Conservation (phyloP, 2,329 filamentous ascomycete genomes). For the Beauveria varroae region DNA sequence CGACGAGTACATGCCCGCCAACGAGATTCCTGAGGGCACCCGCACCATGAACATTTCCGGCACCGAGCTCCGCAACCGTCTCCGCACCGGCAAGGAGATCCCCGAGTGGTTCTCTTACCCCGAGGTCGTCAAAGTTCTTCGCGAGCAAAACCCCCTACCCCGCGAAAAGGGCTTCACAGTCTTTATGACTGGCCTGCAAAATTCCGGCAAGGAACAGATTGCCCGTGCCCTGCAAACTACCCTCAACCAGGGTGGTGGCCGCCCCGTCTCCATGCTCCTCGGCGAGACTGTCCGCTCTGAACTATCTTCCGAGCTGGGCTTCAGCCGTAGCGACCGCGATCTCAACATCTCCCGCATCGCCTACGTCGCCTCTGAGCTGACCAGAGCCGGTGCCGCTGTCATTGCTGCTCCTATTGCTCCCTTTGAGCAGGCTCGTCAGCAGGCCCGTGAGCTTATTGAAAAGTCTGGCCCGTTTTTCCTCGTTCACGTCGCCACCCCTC, state of each 20-base stretch:
- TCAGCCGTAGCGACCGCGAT: conserved; percentile 86
- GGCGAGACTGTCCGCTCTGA: conserved; percentile 93
- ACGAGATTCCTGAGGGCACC: conserved; percentile 76
- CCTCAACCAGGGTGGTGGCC: conserved; percentile 94
- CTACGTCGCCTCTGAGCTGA: conserved; percentile 92
- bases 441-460: conserved; percentile 78
- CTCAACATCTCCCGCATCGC: conserved; percentile 94
- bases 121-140: conserved; percentile 91
- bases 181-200: conserved; percentile 95
- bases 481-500: conserved; percentile 84
- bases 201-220: conserved; percentile 95
- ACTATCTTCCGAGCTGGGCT: conserved; percentile 90
- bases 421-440: conserved; percentile 68
- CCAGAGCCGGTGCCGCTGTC: conserved; percentile 84
- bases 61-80: conserved; percentile 84
- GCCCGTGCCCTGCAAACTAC: conserved; percentile 93
- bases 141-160: conserved; percentile 91
- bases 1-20: conserved; percentile 91
- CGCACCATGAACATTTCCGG: conserved; percentile 84
- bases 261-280: conserved; percentile 86
- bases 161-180: conserved; percentile 93
- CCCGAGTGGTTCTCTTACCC: conserved; percentile 99
- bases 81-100: conserved; percentile 87
- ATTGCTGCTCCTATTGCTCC: conserved; percentile 96
- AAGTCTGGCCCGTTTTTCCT: conserved; percentile 91